Evolutionary conservation across 768 basidiomycete genomes (phyloP).

Genomic region (Brasilioporus rufonigricans): DNA sequence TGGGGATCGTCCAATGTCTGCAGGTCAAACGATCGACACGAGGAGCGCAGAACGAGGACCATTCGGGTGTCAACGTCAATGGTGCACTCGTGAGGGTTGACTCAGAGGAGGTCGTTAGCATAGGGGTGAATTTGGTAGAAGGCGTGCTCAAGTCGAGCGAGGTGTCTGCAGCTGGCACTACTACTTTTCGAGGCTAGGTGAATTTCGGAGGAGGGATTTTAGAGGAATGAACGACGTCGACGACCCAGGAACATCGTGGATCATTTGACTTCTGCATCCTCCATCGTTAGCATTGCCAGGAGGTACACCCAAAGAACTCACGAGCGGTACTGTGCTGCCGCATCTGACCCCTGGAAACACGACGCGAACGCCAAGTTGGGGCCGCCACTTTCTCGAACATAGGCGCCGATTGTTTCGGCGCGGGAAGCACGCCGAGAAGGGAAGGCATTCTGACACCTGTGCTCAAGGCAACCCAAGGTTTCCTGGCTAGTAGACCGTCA

Average conservation of each 20-base stretch:
- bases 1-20: conserved; percentile 75
- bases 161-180: conserved; percentile 53
- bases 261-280: neutral
- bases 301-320: conserved; percentile 23
- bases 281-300: conserved; percentile 17
- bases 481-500: conserved; percentile 59
- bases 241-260: conserved; percentile 1
- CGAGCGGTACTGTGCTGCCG: conserved; percentile 8
- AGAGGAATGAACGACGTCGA: conserved; percentile 56
- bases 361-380: conserved; percentile 66
- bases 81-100: conserved; percentile 36
- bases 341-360: conserved; percentile 26
- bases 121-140: conserved; percentile 3
- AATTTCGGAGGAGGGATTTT: conserved; percentile 6
- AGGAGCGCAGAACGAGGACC: conserved; percentile 63
- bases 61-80: conserved; percentile 72
- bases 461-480: conserved; percentile 43
- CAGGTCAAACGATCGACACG: conserved; percentile 63
- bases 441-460: conserved; percentile 59
- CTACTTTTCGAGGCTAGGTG: conserved; percentile 6
- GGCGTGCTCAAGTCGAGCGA: conserved; percentile 48
- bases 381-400: conserved; percentile 42
- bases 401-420: conserved; percentile 56
- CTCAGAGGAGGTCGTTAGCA: neutral
- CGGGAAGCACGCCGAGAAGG: conserved; percentile 70